These are phyloP conservation scores for Malassezia sp. DNA, from an alignment of 1,284 basidiomycete species.

Conservation along the genomic window DNA sequence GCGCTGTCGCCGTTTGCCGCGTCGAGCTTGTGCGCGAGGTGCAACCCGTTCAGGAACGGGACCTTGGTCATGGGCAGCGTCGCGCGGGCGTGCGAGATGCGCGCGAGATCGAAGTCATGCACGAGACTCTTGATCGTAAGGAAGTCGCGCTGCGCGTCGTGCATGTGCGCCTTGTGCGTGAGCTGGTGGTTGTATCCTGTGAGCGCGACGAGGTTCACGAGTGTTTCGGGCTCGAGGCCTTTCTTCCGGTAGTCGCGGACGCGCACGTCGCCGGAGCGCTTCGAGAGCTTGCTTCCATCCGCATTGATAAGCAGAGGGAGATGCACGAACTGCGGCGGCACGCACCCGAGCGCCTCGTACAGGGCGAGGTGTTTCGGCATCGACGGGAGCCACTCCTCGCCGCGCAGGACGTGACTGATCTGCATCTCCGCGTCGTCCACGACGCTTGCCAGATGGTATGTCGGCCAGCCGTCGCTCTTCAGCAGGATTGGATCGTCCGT, in stretches of 20 bases:
- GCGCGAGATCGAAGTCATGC: slow-evolving; percentile 22
- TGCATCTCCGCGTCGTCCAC: slow-evolving; percentile 93
- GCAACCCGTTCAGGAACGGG: slow-evolving; percentile 33
- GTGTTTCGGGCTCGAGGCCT: slow-evolving; percentile 79
- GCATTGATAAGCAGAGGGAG: slow-evolving; percentile 78
- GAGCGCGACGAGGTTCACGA: slow-evolving; percentile 84
- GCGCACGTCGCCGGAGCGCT: slow-evolving; percentile 75
- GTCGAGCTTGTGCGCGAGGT: slow-evolving; percentile 26
- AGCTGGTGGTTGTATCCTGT: slow-evolving; percentile 64
- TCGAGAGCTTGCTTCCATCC: slow-evolving; percentile 88
- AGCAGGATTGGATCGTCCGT: slow-evolving; percentile 78
- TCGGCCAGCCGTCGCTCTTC: slow-evolving; percentile 85
- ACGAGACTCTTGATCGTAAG: slow-evolving; percentile 31
- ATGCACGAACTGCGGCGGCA: slow-evolving; percentile 74
- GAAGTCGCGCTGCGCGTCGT: slow-evolving; percentile 21
- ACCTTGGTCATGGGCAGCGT: slow-evolving; percentile 33
- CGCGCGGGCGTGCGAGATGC: slow-evolving; percentile 36
- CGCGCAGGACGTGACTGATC: slow-evolving; percentile 86
- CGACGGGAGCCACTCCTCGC: slow-evolving; percentile 94
- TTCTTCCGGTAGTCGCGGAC: slow-evolving; percentile 71
- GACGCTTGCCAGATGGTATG: slow-evolving; percentile 90
- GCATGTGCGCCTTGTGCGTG: slow-evolving; percentile 13
- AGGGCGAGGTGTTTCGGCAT: slow-evolving; percentile 84
- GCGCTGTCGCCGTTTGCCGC: slow-evolving; percentile 6
- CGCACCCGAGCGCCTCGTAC: slow-evolving; percentile 64